Evolutionary conservation across 306 rosid genomes (phyloP).

Genomic region (Fragaria vesca): DNA sequence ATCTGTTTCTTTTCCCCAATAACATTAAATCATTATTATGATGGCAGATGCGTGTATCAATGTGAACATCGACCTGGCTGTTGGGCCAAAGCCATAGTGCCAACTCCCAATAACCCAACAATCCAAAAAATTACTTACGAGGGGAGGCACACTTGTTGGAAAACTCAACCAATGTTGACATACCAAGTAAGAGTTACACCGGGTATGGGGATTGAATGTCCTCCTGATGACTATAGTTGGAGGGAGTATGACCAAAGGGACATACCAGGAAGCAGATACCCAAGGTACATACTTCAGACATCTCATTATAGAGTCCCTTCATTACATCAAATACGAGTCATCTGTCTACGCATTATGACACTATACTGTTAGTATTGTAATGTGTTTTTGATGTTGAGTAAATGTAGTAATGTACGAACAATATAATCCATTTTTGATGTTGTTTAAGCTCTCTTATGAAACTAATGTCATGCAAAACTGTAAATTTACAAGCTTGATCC

Average conservation of each 20-base stretch:
- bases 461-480: background rate
- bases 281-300: constrained; percentile 41
- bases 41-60: background rate
- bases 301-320: background rate
- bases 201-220: constrained; percentile 61
- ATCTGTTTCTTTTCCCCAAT: background rate
- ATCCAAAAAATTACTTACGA: background rate
- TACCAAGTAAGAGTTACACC: constrained; percentile 47
- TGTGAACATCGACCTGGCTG: background rate
- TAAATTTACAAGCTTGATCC: background rate
- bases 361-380: background rate
- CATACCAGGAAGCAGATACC: constrained; percentile 64
- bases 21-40: too few relatives aligned
- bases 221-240: constrained; percentile 84
- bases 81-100: background rate
- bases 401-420: background rate
- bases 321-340: too few relatives aligned
- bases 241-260: constrained; percentile 26
- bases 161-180: constrained; percentile 50
- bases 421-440: background rate
- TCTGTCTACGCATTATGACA: too few relatives aligned
- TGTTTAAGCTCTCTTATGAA: background rate
- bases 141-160: background rate
- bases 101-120: background rate
- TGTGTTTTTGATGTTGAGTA: too few relatives aligned